Evolutionary conservation across 2,329 filamentous ascomycete species (phyloP).

Genomic region (Tolypocladium album): DNA sequence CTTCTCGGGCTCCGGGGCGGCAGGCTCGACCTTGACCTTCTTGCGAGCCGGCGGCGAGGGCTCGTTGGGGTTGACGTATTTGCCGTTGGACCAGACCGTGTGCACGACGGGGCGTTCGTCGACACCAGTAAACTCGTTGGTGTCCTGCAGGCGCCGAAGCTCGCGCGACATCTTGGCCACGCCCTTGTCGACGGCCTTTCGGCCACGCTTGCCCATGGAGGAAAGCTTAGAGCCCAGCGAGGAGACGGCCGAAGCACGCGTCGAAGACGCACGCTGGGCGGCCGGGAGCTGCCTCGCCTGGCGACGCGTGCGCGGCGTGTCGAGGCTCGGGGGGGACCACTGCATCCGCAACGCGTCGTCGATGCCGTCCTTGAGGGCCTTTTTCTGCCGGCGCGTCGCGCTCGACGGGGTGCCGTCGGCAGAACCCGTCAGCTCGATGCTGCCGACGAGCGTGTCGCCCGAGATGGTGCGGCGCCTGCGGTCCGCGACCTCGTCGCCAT

Average conservation of each 20-base stretch:
- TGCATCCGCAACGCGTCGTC: conserved; percentile 37
- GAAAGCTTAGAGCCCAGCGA: conserved; percentile 36
- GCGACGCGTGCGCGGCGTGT: conserved; percentile 19
- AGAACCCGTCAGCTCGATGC: conserved; percentile 12
- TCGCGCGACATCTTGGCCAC: conserved; percentile 43
- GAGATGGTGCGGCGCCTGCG: conserved; percentile 36
- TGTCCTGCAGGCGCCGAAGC: conserved; percentile 47
- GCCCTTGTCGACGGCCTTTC: conserved; percentile 40
- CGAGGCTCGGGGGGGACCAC: conserved; percentile 28
- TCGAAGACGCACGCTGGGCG: conserved; percentile 33
- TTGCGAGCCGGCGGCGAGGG: conserved; percentile 26
- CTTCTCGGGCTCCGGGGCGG: conserved; percentile 22
- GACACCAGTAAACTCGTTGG: conserved; percentile 50
- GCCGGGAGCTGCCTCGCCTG: conserved; percentile 19
- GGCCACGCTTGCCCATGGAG: conserved; percentile 49
- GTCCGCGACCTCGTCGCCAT: conserved; percentile 34
- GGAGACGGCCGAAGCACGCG: conserved; percentile 20
- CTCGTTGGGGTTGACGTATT: conserved; percentile 40
- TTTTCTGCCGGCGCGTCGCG: conserved; percentile 5
- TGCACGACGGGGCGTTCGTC: conserved; percentile 46
- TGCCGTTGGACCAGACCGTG: conserved; percentile 56
- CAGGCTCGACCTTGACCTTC: conserved; percentile 17
- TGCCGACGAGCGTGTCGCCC: conserved; percentile 23
- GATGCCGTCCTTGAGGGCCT: conserved; percentile 13
- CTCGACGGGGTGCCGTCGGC: conserved; percentile 5